Conservation (phyloP, 176 grass and related monocot genomes). For the Oryza glumipatula region DNA sequence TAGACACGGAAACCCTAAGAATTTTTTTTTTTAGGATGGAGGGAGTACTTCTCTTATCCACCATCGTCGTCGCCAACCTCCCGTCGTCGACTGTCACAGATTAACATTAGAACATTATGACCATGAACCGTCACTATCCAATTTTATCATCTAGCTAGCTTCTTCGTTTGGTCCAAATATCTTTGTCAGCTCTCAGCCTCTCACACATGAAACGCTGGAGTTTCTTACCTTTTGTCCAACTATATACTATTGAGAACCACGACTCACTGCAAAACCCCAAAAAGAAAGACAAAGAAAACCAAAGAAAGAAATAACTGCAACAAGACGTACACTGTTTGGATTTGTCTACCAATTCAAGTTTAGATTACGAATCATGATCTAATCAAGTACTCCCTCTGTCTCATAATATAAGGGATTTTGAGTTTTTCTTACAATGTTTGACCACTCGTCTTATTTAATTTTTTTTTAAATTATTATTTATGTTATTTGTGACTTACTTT, state of each 20-base stretch:
- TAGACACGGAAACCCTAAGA: too few relatives aligned
- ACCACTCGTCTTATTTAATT: too few relatives aligned
- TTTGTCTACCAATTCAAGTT: background rate
- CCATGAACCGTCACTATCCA: background rate
- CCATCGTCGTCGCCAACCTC: background rate
- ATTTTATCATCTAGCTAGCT: background rate
- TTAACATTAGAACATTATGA: background rate
- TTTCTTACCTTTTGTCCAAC: background rate
- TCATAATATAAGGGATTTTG: too few relatives aligned
- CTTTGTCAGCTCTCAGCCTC: background rate
- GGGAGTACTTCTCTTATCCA: background rate
- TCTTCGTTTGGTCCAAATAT: background rate
- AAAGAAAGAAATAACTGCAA: too few relatives aligned
- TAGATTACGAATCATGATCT: background rate
- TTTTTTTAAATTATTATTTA: too few relatives aligned
- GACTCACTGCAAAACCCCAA: too few relatives aligned
- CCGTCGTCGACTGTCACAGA: background rate
- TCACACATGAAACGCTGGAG: background rate
- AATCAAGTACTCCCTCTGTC: background rate
- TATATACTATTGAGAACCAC: too few relatives aligned
- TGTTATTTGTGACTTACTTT: too few relatives aligned
- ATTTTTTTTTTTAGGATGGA: too few relatives aligned
- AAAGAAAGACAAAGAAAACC: too few relatives aligned
- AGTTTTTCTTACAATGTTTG: too few relatives aligned
- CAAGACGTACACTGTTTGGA: background rate